Evolutionary conservation across 371 early-diverging fungal species (phyloP), one percentile per base, ranked within the genome.

Genomic region (Capillidium heterosporum): DNA sequence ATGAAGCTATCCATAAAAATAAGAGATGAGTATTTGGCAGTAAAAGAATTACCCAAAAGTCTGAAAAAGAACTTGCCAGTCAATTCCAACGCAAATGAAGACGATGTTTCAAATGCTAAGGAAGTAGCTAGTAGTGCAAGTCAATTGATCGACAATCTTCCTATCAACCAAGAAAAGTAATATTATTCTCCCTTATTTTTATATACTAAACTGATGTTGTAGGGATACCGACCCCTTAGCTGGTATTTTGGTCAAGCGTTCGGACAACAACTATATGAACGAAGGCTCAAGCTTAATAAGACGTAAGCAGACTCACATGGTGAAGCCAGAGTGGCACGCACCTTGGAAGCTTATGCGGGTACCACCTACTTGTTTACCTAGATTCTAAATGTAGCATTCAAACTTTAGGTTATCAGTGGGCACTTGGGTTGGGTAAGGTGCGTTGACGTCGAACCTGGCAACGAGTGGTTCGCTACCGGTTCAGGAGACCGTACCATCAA

Each of bases 321-420:
- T 75, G 55, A 67, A 75, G 65, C 78, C 94, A 56, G 70, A 80
- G 49, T 96, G 95, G 95, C 97, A 96, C 67, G 89, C 97, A 26
- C 97, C 97, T n/a, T 96, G 97, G 95, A 93, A 91, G 70, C 75
- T 96, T 57, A 91, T 91, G 92, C 78, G 89, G 59, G 91, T 71
- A 55, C 28, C 50, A 50, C 17, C 23, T 43, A 19, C n/a, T 0
- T 1, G 23, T 48, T 29, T 27, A 47, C 17, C 54, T n/a, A 29
- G 15, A 51, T 10, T 15, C 1, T 15, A 28, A 26, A 15, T 11
- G 27, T 10, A 2, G 26, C 19, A 8, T 48, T 32, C 31, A 10
- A 29, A 17, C 7, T 32, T 29, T 62, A 77, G 62, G 81, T 95
- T 42, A 91, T 97, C 54, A 85, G 86, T 61, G 98, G 98, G 3